Conservation (phyloP, 495 filamentous ascomycete genomes). For the Xylaria flabelliformis region DNA sequence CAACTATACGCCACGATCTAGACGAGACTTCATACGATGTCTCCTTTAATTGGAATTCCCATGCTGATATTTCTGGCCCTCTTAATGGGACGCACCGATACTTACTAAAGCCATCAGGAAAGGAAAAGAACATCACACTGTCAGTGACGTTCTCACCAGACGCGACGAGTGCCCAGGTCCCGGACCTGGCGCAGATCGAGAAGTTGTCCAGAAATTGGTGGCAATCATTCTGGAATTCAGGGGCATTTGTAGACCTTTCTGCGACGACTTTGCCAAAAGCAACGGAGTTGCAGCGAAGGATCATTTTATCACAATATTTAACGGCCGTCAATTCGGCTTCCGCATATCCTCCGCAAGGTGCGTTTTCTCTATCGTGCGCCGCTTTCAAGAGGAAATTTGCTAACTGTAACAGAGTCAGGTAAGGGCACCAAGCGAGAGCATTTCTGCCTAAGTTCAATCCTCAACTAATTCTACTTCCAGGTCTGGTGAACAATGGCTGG, state of each 20-base stretch:
- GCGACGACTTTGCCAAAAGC: slow-evolving; percentile 45
- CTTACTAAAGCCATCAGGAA: slow-evolving; percentile 40
- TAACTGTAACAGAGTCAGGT: slow-evolving; percentile 39
- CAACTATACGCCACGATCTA: slow-evolving; percentile 53
- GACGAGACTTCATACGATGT: slow-evolving; percentile 54
- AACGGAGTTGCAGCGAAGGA: slow-evolving; percentile 57
- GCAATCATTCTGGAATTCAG: slow-evolving; percentile 53
- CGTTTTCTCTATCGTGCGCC: neutral
- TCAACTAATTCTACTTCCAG: slow-evolving; percentile 34
- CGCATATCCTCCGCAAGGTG: slow-evolving; percentile 43
- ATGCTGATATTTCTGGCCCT: slow-evolving; percentile 45
- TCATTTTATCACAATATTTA: slow-evolving; percentile 59
- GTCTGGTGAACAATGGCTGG: slow-evolving; percentile 61
- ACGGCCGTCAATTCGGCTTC: slow-evolving; percentile 56
- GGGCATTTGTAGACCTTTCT: slow-evolving; percentile 58
- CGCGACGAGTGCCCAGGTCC: slow-evolving; percentile 3
- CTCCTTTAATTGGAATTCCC: slow-evolving; percentile 46
- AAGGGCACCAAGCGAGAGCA: slow-evolving; percentile 25
- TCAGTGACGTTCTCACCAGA: slow-evolving; percentile 44
- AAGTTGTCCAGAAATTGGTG: slow-evolving; percentile 41
- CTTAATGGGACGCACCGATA: slow-evolving; percentile 52
- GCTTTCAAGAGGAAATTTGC: neutral
- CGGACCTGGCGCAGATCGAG: slow-evolving; percentile 21
- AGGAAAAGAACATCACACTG: slow-evolving; percentile 35
- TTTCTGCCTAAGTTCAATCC: neutral